A percentile compares a stretch with the other conserved stretches of the same genome.
phyloP scores from a whole-genome alignment of 73 alveolate species.

The Paramecium biaurelia region DNA sequence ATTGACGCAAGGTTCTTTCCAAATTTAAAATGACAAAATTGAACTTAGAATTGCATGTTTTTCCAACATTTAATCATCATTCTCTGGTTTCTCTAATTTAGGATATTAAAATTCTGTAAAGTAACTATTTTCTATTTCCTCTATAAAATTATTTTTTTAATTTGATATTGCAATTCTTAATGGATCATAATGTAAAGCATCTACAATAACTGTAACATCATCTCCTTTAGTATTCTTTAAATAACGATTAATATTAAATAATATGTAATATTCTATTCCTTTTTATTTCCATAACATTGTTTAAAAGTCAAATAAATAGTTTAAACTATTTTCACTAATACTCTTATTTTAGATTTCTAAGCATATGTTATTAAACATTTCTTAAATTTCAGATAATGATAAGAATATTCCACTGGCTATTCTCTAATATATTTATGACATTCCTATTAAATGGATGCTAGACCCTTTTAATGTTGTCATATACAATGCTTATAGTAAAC shows the following conservation, averaged over 20 bases:
- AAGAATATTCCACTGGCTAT: not conserved
- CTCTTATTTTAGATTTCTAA: not conserved
- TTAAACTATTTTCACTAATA: not conserved
- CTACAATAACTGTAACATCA: slow-evolving; percentile 18
- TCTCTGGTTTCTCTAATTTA: not conserved
- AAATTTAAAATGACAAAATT: not conserved
- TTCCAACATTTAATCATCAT: slow-evolving; percentile 1
- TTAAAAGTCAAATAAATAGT: not conserved
- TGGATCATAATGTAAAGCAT: slow-evolving; percentile 24
- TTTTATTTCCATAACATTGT: slow-evolving; percentile 13
- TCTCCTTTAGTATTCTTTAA: not conserved
- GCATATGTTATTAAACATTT: not conserved
- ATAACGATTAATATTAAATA: not conserved
- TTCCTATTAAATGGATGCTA: not conserved
- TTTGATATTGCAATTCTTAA: not conserved
- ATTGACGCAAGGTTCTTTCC: slow-evolving; percentile 46
- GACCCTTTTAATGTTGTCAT: slow-evolving; percentile 26
- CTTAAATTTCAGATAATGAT: not conserved
- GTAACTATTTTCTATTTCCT: not conserved
- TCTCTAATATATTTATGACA: slow-evolving; percentile 11
- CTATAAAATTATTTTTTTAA: not conserved
- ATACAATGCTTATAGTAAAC: slow-evolving; percentile 3
- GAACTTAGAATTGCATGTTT: slow-evolving; percentile 32
- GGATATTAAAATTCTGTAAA: slow-evolving; percentile 18
- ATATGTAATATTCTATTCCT: slow-evolving; percentile 10